Conservation (phyloP, 2,329 filamentous ascomycete species). For the Fusarium sp. region DNA sequence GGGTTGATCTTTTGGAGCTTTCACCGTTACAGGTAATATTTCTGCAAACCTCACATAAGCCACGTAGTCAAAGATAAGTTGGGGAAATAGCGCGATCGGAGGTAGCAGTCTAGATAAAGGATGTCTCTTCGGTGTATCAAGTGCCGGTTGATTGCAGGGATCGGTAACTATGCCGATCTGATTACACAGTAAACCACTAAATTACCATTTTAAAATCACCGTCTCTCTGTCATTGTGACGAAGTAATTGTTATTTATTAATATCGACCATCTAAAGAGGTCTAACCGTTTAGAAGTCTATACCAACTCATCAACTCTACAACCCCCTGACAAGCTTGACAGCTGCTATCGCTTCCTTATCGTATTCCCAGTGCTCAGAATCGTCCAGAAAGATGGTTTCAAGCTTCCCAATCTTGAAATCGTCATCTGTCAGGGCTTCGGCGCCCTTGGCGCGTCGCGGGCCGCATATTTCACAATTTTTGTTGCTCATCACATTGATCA, state of each 20-base stretch:
- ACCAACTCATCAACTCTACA: not conserved
- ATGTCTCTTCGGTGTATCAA: not conserved
- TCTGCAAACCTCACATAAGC: conserved; percentile 6
- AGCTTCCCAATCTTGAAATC: not conserved
- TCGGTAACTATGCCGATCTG: not conserved
- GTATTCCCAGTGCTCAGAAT: not conserved
- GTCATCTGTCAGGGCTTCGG: not conserved
- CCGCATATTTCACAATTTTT: not conserved
- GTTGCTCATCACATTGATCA: not conserved
- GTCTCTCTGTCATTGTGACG: no score
- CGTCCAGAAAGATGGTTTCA: not conserved
- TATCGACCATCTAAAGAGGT: no score
- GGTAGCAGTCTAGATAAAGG: not conserved
- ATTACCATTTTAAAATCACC: not conserved
- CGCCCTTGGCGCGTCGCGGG: not conserved
- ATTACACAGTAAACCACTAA: not conserved
- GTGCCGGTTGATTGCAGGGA: not conserved
- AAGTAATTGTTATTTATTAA: no score
- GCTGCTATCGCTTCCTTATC: rapidly evolving
- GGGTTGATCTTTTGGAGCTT: not conserved
- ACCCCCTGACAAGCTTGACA: no score
- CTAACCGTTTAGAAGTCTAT: no score
- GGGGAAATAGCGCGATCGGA: conserved; percentile 1
- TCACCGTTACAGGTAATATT: not conserved
- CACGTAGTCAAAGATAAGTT: conserved; percentile 2